Conservation (phyloP, 306 rosid species). For the Clitoria ternatea region DNA sequence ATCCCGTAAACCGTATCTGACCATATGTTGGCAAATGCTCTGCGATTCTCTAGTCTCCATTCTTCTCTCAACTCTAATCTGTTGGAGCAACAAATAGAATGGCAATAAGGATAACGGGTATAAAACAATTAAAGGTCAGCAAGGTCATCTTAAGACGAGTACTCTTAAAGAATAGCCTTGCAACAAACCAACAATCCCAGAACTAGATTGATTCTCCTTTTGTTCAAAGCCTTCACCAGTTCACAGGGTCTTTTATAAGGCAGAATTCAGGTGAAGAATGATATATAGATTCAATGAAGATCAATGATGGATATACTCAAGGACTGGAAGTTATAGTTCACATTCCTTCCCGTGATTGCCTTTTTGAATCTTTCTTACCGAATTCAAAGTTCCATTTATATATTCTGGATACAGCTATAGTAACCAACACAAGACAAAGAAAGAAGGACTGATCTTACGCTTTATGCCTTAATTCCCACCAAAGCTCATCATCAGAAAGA, state of each 20-base stretch:
- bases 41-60: conserved; percentile 87
- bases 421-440: neutral
- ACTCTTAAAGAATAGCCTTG: neutral
- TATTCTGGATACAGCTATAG: conserved; percentile 5
- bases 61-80: conserved; percentile 90
- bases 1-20: conserved; percentile 83
- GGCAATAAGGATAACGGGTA: conserved; percentile 24
- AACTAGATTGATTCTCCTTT: conserved; percentile 12
- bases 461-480: conserved; percentile 79
- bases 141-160: conserved; percentile 8
- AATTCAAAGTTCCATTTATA: conserved; percentile 14
- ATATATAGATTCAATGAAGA: conserved; percentile 12
- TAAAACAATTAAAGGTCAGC: conserved; percentile 9
- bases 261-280: neutral
- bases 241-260: conserved; percentile 5
- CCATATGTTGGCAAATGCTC: conserved; percentile 96
- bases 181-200: conserved; percentile 11
- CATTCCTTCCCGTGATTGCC: neutral
- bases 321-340: neutral
- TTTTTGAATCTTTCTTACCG: neutral
- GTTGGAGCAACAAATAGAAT: conserved; percentile 35
- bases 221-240: conserved; percentile 5
- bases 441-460: conserved; percentile 56
- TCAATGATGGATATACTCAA: neutral
- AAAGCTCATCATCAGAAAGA: conserved; percentile 78